Evolutionary conservation across 306 rosid species (phyloP), one percentile per base, ranked within the genome.

Genomic region (Pterocarpus santalinus): DNA sequence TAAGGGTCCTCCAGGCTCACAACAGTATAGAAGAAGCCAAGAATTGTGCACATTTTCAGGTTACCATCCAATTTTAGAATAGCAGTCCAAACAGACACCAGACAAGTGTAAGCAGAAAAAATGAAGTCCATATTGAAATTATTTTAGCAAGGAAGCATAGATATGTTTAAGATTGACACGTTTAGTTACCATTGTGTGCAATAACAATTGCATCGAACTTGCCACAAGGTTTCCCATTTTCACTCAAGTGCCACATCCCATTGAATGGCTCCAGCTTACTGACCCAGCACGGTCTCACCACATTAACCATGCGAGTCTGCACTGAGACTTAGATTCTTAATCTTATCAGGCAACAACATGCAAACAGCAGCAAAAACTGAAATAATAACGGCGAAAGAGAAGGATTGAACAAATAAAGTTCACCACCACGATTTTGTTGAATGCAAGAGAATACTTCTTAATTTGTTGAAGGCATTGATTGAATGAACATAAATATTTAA

Each of bases 161-260:
- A 15, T 49, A 39, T 55, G 56, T 36, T 75, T 33, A 34, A 32
- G 63, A 36, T 63, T 10, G 43, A 75, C 69, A 76, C 30, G 39
- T 13, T 51, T 81, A 16, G 36, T 46, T 82, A 90, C 97, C 99
- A 84, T 95, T 95, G 86, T 95, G 99, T 14, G 99, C 99, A 76
- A 95, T 87, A 86, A 95, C 97, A 85, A 92, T 82, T 12, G 97
- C 90, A 81, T 95, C 97, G 28, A 95, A 95, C 79, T 81, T 85
- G 76, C 99, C 97, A 72, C 86, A n/a, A 53, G 97, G 97, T 72
- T 89, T 91, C 70, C 91, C 97, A 65, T 92, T 95, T 86, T 95
- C 97, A 81, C 97, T 92, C 85, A 95, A 84, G 87, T 95, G 88
- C 99, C 99, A 95, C 89, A 86, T 90, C 82, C 99, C 99, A 70